Conservation (phyloP, 208 protist genomes). For the Eutreptiella sp. region DNA sequence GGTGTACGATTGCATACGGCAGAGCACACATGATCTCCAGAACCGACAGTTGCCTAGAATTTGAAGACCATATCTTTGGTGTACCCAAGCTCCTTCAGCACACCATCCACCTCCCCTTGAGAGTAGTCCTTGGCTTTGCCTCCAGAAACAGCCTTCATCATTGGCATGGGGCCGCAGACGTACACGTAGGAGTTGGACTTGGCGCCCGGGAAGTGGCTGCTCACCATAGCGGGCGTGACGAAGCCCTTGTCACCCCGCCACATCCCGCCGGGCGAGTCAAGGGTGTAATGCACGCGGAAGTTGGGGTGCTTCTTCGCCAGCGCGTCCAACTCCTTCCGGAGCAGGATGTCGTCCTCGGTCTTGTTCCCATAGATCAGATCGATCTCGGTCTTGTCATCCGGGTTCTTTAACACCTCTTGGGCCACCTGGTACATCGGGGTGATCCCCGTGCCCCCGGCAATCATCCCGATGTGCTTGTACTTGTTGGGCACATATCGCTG, state of each 20-base stretch:
- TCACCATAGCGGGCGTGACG: constrained; percentile 78
- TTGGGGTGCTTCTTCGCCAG: constrained; percentile 70
- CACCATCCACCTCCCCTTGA: constrained; percentile 38
- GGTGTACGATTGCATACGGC: too few species aligned
- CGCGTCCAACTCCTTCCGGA: constrained; percentile 80
- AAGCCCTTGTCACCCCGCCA: constrained; percentile 80
- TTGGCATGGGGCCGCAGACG: constrained; percentile 71
- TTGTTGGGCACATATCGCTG: constrained; percentile 53
- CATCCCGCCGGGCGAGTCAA: constrained; percentile 68
- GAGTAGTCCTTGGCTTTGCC: constrained; percentile 32
- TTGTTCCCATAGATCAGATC: constrained; percentile 77
- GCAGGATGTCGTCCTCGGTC: constrained; percentile 82
- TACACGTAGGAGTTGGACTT: constrained; percentile 57
- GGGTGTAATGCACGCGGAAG: constrained; percentile 82
- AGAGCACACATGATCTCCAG: too few species aligned
- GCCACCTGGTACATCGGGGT: constrained; percentile 85
- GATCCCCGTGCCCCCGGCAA: constrained; percentile 84
- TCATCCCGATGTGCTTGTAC: constrained; percentile 82
- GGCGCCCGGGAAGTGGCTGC: constrained; percentile 56
- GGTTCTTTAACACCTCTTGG: constrained; percentile 55
- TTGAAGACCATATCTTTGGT: constrained; percentile 68
- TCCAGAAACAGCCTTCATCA: constrained; percentile 69
- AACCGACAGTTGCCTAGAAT: too few species aligned
- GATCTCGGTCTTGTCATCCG: constrained; percentile 73
- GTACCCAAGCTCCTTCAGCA: constrained; percentile 70